Evolutionary conservation across 306 rosid species (phyloP).

Genomic region (Prunus mira): DNA sequence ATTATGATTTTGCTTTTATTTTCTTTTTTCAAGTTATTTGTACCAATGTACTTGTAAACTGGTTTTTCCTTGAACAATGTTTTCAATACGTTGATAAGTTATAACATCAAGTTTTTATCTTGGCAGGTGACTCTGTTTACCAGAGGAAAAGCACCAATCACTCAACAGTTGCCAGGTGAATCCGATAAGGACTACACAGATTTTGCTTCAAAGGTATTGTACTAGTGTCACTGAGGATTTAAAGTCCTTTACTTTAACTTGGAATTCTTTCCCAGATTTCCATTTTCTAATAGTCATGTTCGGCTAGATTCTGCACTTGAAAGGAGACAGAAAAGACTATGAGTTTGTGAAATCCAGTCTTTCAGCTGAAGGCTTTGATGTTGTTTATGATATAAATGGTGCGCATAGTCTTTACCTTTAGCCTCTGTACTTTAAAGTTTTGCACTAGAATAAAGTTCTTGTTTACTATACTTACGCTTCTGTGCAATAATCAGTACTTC

Average conservation of each 20-base stretch:
- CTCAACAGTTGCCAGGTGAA: constrained; percentile 88
- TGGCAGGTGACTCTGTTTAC: constrained; percentile 90
- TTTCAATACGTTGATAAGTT: not conserved
- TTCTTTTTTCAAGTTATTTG: not conserved
- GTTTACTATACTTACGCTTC: constrained; percentile 4
- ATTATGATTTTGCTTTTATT: not conserved
- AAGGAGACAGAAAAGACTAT: constrained; percentile 88
- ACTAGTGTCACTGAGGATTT: constrained; percentile 8
- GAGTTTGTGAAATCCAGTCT: constrained; percentile 89
- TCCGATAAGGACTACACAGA: constrained; percentile 67
- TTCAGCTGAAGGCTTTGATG: constrained; percentile 81
- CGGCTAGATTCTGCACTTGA: constrained; percentile 79
- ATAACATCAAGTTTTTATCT: constrained; percentile 15
- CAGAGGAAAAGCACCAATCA: constrained; percentile 86
- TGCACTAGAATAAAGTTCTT: not conserved
- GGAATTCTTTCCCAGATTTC: not conserved
- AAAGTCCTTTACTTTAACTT: not conserved
- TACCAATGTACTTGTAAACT: not conserved
- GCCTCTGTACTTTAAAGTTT: constrained; percentile 1
- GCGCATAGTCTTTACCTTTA: constrained; percentile 15
- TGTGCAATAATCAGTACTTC: constrained; percentile 11
- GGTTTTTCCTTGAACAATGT: too few species aligned
- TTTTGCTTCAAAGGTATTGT: constrained; percentile 78
- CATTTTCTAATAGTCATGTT: not conserved
- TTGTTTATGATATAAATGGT: constrained; percentile 96